Conservation (phyloP, 148 eudicot species). For the Pouteria glomerata region DNA sequence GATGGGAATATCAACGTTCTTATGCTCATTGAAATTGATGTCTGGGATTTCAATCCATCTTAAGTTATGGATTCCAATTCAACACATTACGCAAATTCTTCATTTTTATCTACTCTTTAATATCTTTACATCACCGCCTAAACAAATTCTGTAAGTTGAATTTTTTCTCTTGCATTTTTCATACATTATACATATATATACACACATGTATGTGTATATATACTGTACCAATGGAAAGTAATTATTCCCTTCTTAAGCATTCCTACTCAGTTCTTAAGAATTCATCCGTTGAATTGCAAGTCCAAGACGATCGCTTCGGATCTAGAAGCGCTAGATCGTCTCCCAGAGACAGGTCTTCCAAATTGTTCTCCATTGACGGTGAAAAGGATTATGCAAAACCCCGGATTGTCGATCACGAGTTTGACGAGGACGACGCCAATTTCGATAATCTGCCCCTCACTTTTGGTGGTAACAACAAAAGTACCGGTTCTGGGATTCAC, state of each 20-base stretch:
- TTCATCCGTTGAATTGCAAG: constrained; percentile 26
- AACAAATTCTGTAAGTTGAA: too few species aligned
- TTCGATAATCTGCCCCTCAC: constrained; percentile 49
- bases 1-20: too few species aligned
- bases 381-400: constrained; percentile 22
- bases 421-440: constrained; percentile 33
- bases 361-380: constrained; percentile 26
- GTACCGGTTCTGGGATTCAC: constrained; percentile 56
- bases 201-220: too few species aligned
- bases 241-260: constrained; percentile 34
- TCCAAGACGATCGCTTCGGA: constrained; percentile 19
- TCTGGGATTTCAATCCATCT: not conserved
- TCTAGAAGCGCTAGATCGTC: constrained; percentile 14
- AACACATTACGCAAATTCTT: not conserved
- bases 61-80: not conserved
- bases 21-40: not conserved
- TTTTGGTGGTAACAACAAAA: constrained; percentile 38
- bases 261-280: too few species aligned
- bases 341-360: constrained; percentile 10
- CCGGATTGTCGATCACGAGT: constrained; percentile 21
- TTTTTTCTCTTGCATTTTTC: not conserved
- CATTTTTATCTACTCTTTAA: not conserved
- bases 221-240: constrained; percentile 28
- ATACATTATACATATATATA: too few species aligned
- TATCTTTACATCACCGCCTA: not conserved